These are phyloP conservation scores for Nevesoporus exiguus DNA, from an alignment of 768 basidiomycete genomes.

Conservation along the genomic window DNA sequence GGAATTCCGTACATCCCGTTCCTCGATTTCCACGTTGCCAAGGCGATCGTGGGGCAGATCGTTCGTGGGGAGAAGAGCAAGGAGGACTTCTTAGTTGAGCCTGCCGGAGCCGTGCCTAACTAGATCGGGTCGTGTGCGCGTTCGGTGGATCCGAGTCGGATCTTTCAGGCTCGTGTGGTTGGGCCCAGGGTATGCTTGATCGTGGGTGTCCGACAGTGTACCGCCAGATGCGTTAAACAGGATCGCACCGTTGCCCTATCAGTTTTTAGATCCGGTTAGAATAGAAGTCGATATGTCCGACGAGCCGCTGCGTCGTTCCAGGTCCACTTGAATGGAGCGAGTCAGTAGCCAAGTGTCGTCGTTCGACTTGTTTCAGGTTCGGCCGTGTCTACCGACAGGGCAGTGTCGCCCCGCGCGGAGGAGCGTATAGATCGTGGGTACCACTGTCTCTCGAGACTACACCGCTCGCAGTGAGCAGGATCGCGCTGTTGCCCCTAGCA, in stretches of 20 bases:
- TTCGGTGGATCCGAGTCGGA: not conserved
- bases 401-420: too few species aligned
- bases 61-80: slow-evolving; percentile 56
- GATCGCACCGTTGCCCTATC: not conserved
- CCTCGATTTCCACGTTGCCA: slow-evolving; percentile 61
- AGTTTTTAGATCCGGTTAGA: too few species aligned
- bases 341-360: too few species aligned
- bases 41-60: slow-evolving; percentile 59
- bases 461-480: not conserved
- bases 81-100: slow-evolving; percentile 21
- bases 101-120: not conserved
- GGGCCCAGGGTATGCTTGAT: not conserved
- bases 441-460: not conserved
- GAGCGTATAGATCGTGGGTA: not conserved
- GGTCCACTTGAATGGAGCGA: too few species aligned
- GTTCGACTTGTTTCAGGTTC: too few species aligned
- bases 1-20: slow-evolving; percentile 81
- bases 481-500: not conserved
- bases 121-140: not conserved
- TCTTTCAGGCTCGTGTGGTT: not conserved
- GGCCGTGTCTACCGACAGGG: too few species aligned
- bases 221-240: not conserved
- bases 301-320: too few species aligned
- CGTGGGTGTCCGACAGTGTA: not conserved
- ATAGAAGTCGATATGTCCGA: too few species aligned